phyloP scores from a whole-genome alignment of 352 stramenopile species.

The Pythium brassicae region DNA sequence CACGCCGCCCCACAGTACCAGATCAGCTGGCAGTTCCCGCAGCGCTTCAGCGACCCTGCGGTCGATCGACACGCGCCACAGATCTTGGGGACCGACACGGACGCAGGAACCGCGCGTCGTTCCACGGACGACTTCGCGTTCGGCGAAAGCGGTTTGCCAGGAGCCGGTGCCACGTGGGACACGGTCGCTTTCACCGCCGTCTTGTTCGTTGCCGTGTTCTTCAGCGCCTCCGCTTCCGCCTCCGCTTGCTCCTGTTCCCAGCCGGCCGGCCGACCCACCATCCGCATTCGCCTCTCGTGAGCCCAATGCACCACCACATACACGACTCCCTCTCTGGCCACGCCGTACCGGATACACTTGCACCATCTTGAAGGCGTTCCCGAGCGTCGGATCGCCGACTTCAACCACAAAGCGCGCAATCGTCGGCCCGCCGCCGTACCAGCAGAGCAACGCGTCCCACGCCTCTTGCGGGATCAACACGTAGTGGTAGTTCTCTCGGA shows the following conservation, averaged over 20 bases:
- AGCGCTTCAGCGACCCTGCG: conserved; percentile 53
- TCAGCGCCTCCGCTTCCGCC: conserved; percentile 19
- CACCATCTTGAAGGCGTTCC: conserved; percentile 64
- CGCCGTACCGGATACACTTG: conserved; percentile 63
- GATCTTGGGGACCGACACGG: conserved; percentile 40
- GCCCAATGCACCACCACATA: not conserved
- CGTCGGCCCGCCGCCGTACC: conserved; percentile 63
- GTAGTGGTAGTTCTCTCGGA: conserved; percentile 79
- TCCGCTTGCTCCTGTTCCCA: conserved; percentile 31
- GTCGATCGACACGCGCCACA: conserved; percentile 58
- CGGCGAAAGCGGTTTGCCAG: conserved; percentile 1
- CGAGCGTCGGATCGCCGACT: conserved; percentile 46
- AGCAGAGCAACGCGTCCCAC: conserved; percentile 66
- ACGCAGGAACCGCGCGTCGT: conserved; percentile 6
- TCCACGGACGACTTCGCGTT: conserved; percentile 24
- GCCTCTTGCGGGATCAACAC: conserved; percentile 67
- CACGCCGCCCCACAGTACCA: conserved; percentile 76
- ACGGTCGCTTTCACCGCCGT: conserved; percentile 2
- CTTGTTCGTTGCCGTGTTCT: conserved; percentile 13
- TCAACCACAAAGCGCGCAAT: conserved; percentile 75
- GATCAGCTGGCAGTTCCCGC: conserved; percentile 65
- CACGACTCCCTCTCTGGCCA: not conserved
- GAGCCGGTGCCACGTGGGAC: not conserved
- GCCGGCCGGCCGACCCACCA: too few species aligned
- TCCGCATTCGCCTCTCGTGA: not conserved